phyloP scores from a whole-genome alignment of 2,329 filamentous ascomycete genomes.

The Didymella glomerata region DNA sequence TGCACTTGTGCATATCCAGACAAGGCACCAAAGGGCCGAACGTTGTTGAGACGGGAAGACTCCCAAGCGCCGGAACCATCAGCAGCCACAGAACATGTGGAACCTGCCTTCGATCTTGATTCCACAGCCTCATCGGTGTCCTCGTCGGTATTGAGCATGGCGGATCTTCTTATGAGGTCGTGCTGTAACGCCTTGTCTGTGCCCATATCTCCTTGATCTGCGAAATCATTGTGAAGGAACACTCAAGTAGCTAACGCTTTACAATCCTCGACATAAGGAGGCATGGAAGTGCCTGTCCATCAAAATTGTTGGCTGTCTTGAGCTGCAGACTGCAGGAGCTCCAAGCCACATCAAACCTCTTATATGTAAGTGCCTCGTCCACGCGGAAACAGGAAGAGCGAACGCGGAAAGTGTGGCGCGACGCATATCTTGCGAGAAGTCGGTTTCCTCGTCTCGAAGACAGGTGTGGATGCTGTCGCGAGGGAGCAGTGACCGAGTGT shows the following conservation, averaged over 20 bases:
- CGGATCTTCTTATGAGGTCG: not conserved
- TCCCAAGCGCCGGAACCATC: not conserved
- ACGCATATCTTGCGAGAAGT: not conserved
- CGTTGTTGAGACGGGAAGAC: constrained; percentile 8
- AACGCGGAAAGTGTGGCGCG: constrained; percentile 6
- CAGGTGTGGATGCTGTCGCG: not conserved
- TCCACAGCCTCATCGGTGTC: not conserved
- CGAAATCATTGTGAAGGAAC: not conserved
- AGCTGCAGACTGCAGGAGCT: constrained; percentile 1
- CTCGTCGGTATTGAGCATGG: not conserved
- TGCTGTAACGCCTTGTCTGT: not conserved
- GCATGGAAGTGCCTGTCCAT: not conserved
- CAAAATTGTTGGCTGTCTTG: not conserved
- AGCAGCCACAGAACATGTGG: not conserved
- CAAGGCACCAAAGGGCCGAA: constrained; percentile 3
- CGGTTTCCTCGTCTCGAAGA: not conserved
- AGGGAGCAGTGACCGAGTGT: not conserved
- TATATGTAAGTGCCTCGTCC: not conserved
- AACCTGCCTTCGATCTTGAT: not conserved
- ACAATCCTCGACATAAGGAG: no score
- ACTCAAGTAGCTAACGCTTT: not conserved
- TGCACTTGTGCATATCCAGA: constrained; percentile 10
- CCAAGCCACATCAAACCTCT: not conserved
- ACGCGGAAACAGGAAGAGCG: not conserved
- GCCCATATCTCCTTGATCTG: not conserved